Conservation (phyloP, 495 filamentous ascomycete genomes). For the Durotheca rogersii region DNA sequence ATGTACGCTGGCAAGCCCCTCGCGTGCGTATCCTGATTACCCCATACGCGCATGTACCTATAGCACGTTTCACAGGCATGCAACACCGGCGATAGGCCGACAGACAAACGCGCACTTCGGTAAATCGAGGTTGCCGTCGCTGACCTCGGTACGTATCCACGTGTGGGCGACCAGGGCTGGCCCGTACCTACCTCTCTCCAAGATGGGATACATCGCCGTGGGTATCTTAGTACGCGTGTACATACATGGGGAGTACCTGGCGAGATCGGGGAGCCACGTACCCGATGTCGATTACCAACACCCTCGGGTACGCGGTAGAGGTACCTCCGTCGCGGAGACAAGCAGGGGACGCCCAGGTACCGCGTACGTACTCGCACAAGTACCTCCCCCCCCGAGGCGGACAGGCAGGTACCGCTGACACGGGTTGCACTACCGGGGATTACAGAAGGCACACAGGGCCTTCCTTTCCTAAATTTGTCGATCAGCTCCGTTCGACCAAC, state of each 20-base stretch:
- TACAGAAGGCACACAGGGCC: not conserved
- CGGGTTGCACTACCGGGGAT: conserved; percentile 17
- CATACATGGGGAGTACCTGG: too few relatives aligned
- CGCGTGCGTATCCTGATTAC: conserved; percentile 29
- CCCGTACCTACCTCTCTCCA: not conserved
- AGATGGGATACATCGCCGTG: not conserved
- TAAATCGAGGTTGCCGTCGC: conserved; percentile 16
- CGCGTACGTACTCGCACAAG: not conserved
- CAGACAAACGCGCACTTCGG: conserved; percentile 34
- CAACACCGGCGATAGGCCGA: conserved; percentile 28
- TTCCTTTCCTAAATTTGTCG: conserved; percentile 22
- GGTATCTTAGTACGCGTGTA: too few relatives aligned
- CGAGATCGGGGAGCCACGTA: too few relatives aligned
- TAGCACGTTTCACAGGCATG: conserved; percentile 34
- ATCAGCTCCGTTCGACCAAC: conserved; percentile 32
- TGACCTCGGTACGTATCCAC: not conserved
- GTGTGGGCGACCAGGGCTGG: too few relatives aligned
- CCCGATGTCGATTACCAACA: too few relatives aligned
- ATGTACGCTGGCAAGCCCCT: conserved; percentile 22
- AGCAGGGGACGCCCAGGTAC: too few relatives aligned
- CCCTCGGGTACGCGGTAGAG: too few relatives aligned
- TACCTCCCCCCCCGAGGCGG: not conserved
- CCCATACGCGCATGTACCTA: conserved; percentile 34
- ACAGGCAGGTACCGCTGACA: conserved; percentile 19
- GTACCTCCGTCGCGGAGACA: too few relatives aligned